Evolutionary conservation across 1,284 basidiomycete genomes (phyloP).

Genomic region (Phenoliferia sp.): DNA sequence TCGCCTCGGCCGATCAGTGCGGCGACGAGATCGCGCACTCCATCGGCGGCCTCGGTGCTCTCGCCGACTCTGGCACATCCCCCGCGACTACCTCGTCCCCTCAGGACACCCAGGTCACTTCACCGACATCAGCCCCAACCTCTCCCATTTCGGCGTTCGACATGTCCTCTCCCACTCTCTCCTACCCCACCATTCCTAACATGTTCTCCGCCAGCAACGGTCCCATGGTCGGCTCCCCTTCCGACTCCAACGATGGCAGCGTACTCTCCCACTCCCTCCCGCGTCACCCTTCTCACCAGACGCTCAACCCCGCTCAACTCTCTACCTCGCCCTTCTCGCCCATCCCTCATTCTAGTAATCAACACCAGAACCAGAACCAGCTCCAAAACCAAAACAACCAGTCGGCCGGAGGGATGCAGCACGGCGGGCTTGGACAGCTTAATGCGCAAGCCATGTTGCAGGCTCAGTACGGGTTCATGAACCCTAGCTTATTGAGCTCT

Average conservation of each 20-base stretch:
- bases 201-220: background rate
- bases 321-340: background rate
- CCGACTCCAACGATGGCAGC: background rate
- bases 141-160: background rate
- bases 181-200: too few relatives aligned
- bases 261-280: background rate
- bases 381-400: background rate
- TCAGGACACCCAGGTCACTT: background rate
- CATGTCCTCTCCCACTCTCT: background rate
- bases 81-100: background rate
- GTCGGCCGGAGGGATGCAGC: background rate
- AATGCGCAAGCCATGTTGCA: slow-evolving; percentile 6
- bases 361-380: background rate
- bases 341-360: background rate
- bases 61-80: background rate
- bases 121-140: background rate
- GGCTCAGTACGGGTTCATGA: slow-evolving; percentile 3
- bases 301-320: background rate
- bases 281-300: background rate
- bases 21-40: background rate
- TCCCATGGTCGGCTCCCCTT: background rate
- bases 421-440: too few relatives aligned
- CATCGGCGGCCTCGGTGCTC: background rate
- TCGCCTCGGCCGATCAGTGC: background rate
- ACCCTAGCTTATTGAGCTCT: slow-evolving; percentile 1